A percentile compares a stretch with the other conserved stretches of the same genome.
phyloP scores from a whole-genome alignment of 2,329 filamentous ascomycete species.

The Pyrenochaeta sp. region DNA sequence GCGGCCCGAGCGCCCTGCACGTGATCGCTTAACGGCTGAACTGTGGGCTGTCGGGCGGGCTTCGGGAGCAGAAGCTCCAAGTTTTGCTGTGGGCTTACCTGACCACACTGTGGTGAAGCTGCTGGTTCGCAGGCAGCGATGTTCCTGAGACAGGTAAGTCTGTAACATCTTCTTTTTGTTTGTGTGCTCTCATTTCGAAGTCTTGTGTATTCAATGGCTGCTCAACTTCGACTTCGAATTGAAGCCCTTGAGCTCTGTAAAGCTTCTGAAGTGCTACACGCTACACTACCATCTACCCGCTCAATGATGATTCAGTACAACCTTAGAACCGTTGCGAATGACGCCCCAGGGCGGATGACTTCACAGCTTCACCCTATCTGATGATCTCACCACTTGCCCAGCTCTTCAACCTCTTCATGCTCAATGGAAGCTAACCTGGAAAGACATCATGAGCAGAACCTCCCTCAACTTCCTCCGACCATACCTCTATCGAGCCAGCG shows the following conservation, averaged over 20 bases:
- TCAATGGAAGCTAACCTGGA: slow-evolving; percentile 46
- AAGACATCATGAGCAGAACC: slow-evolving; percentile 55
- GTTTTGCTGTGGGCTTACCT: too few species aligned
- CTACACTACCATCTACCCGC: slow-evolving; percentile 1
- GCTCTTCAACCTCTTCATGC: neutral
- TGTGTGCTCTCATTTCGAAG: neutral
- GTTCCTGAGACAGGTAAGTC: slow-evolving; percentile 19
- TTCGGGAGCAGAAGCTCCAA: neutral
- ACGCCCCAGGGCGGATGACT: slow-evolving; percentile 64
- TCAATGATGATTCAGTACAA: slow-evolving; percentile 45
- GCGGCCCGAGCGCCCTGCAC: neutral
- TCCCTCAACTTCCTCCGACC: slow-evolving; percentile 65
- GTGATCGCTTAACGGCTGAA: neutral
- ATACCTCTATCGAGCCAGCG: slow-evolving; percentile 58
- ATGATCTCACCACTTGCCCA: slow-evolving; percentile 19
- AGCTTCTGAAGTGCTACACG: neutral
- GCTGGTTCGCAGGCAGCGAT: slow-evolving; percentile 4
- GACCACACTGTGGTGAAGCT: neutral
- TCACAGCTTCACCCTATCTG: slow-evolving; percentile 50
- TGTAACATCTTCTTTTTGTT: neutral
- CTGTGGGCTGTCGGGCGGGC: neutral
- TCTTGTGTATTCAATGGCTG: neutral
- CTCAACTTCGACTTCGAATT: neutral
- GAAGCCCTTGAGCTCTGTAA: neutral
- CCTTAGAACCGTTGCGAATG: slow-evolving; percentile 74